Evolutionary conservation across 768 basidiomycete species (phyloP), one percentile per base, ranked within the genome.

Genomic region (Rhodotorula paludigena): DNA sequence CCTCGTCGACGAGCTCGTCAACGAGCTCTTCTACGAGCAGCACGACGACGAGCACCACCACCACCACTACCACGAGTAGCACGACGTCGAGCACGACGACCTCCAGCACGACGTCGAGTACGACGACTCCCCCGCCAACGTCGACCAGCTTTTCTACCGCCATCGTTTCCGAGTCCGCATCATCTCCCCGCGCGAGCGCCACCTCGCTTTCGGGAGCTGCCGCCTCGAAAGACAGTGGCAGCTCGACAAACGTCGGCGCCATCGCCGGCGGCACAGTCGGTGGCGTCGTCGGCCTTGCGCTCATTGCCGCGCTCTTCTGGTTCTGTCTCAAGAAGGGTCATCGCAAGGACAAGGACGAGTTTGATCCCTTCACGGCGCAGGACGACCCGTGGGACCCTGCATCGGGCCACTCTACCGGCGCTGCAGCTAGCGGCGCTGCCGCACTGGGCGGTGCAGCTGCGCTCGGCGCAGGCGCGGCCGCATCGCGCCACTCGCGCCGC

Each of bases 201-300:
- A 56, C 30, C 42, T 52, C 41, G 39, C 54, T 25, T 47, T 44
- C 61, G 0, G 52, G 32, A 52, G 36, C 58, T 2, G 35, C 54
- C 4, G 51, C 35, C 48, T 38, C 58, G 18, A n/a, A n/a, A n/a
- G 16, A 33, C 45, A 16, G n/a, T 33, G 30, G 49, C 56, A 5
- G 39, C 56, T 35, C n/a, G 38, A 57, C 41, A 32, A 44, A 63
- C 48, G 44, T 57, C 47, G 44, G 60, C 32, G 66, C 66, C 14
- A 67, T 67, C 48, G 56, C 57, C 23, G 66, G 66, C 23, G 66
- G 66, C n/a, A 48, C 52, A 18, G 66, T 62, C 47, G 66, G 66
- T 14, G 66, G 66, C 32, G 60, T 41, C 33, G 66, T 41, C 7
- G 66, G 60, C 33, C 56, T 67, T 52, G 28, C 44, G 28, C 47